Evolutionary conservation across 805 yeast species (phyloP), one percentile per base, ranked within the genome.

Genomic region (Komagataella pastoris): DNA sequence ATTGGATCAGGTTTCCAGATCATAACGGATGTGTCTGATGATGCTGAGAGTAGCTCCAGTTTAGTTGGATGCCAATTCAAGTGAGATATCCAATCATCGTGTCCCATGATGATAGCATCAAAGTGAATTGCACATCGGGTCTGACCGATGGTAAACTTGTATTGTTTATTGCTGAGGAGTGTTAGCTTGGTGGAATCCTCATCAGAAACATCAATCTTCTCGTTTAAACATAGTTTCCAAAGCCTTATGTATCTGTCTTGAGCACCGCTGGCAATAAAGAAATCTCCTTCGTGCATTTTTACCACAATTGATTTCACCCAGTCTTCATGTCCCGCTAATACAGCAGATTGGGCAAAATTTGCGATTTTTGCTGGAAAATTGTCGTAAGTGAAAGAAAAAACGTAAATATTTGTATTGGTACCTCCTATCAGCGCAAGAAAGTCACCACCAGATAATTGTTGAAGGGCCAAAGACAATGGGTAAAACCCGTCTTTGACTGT

Each of bases 21-120:
- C 86, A 93, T 90, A 49, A 91, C 70, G 0, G 96, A 86, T 0
- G 97, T 85, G 64, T 95, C 99, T 0, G 97, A 91, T 47, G 96
- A 86, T 0, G 96, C 81, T 0, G 97, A 88, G 45, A 93, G 66
- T 36, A 93, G 70, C 55, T 77, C 78, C 40, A 79, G 60, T 51
- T 77, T 73, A 6, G 69, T 63, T 3, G 87, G 83, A 61, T 84
- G 87, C 98, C 99, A 93, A 52, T 75, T 71, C 48, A 93, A 70
- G 7, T 88, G 80, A 2, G 91, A 80, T 23, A 95, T 83, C 99
- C 99, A 93, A 65, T 93, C 99, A 63, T 93, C 99, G 66, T 93
- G 99, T 6, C 99, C 99, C 85, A 93, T 83, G 23, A 93, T 80
- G 54, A 93, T 76, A 0, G 99, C 97, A 61, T 95, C 99, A 61